These are phyloP conservation scores for Tolypocladium ovalisporum DNA, from an alignment of 2,329 filamentous ascomycete species.

Conservation along the genomic window DNA sequence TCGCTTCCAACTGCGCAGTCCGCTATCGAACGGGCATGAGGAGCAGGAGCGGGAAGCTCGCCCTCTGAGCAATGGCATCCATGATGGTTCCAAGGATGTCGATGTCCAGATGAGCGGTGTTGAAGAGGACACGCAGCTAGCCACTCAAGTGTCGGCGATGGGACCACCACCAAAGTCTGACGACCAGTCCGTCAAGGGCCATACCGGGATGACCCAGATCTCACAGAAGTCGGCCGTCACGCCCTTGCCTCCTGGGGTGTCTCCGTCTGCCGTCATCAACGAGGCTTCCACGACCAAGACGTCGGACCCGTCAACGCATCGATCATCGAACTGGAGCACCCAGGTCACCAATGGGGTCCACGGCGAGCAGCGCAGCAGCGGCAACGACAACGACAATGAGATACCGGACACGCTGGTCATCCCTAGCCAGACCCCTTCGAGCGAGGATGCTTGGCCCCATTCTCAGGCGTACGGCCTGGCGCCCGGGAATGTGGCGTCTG, in stretches of 20 bases:
- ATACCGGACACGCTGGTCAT: conserved; percentile 44
- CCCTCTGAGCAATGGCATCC: conserved; percentile 44
- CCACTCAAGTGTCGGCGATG: conserved; percentile 36
- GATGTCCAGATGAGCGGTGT: conserved; percentile 54
- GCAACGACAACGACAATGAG: conserved; percentile 23
- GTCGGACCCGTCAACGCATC: conserved; percentile 55
- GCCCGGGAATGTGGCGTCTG: conserved; percentile 21
- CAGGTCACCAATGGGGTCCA: conserved; percentile 61
- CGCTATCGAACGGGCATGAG: conserved; percentile 49
- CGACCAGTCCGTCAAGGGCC: conserved; percentile 26
- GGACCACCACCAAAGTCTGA: conserved; percentile 32
- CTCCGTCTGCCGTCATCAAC: conserved; percentile 54
- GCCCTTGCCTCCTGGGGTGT: conserved; percentile 44
- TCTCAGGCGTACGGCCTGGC: conserved; percentile 45
- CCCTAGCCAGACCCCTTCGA: conserved; percentile 35
- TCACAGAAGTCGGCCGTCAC: conserved; percentile 55
- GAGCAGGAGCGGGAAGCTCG: conserved; percentile 20
- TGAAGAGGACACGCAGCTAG: conserved; percentile 34
- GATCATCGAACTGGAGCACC: conserved; percentile 56
- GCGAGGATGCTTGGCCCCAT: conserved; percentile 44
- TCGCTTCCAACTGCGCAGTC: conserved; percentile 44
- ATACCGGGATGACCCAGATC: conserved; percentile 41
- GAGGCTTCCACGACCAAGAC: conserved; percentile 93
- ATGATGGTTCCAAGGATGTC: conserved; percentile 32
- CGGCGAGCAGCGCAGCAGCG: conserved; percentile 27